phyloP scores from a whole-genome alignment of 129 eudicot species.

The Ambrosia artemisiifolia region DNA sequence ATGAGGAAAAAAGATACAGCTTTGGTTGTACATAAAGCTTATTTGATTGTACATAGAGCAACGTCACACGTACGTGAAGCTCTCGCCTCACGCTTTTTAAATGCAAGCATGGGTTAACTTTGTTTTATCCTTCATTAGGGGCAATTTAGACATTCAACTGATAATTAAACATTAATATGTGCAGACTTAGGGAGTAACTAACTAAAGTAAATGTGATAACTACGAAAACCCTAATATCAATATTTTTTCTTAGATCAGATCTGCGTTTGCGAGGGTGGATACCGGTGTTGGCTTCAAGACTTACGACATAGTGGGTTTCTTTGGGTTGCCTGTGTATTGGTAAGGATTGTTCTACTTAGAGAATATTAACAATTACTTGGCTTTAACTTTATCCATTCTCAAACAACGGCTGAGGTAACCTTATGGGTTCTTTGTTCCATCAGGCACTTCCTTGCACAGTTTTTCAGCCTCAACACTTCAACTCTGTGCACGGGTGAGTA shows the following conservation, averaged over 20 bases:
- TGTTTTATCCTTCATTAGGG: not conserved
- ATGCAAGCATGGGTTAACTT: not conserved
- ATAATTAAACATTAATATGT: not conserved
- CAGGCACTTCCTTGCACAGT: constrained; percentile 76
- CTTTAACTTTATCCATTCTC: not conserved
- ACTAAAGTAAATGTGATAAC: constrained; percentile 6
- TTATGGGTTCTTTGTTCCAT: constrained; percentile 16
- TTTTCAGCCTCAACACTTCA: constrained; percentile 90
- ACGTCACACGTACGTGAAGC: too few species aligned
- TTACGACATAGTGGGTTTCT: too few species aligned
- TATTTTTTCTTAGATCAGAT: too few species aligned
- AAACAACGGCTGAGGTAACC: too few species aligned
- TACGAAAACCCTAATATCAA: too few species aligned
- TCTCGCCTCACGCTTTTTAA: not conserved
- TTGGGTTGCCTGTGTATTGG: too few species aligned
- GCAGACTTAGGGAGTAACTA: not conserved
- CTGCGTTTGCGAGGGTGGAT: too few species aligned
- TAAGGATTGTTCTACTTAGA: constrained; percentile 27
- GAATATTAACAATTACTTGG: not conserved
- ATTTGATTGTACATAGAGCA: too few species aligned
- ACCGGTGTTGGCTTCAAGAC: too few species aligned
- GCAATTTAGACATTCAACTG: not conserved
- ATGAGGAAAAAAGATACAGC: too few species aligned
- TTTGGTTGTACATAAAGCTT: too few species aligned
- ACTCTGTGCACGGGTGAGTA: constrained; percentile 91